Base-by-base conservation (phyloP, 2,329 filamentous ascomycete species). In the Aureobasidium namibiae region DNA sequence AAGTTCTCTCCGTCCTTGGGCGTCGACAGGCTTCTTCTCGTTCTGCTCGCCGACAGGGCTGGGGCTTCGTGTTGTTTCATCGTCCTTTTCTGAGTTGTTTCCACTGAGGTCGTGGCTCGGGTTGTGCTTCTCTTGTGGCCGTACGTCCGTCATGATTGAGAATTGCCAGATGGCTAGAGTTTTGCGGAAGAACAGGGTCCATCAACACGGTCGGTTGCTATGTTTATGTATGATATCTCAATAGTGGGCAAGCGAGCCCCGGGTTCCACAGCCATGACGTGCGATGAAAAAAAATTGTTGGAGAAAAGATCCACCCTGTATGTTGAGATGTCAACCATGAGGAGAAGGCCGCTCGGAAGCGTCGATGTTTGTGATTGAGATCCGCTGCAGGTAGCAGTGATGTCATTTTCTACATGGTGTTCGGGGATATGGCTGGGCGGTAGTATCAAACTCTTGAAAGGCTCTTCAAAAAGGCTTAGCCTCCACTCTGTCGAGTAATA, bases 1-100 rank as follows among this genome's bases (percentile, higher is more conserved):
- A 52, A 65, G 39, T 31, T 65, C 62, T 57, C 63, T 59, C 49
- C 62, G 62, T 23, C 62, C 64, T 39, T 64, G 61, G 14, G 60
- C 10, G 23, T 59, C 56, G 46, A 45, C 45, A 36, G 16, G 46
- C 18, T 29, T 29, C 38, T 53, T 56, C 33, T 60, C 59, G 16
- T 60, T 60, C 34, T 60, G 52, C n/a, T 60, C 59, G 23, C 50
- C 59, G 10, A 58, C 54, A 7, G 54, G 54, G 18, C 54, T 58
- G 34, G 42, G 42, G n/a, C 23, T 41, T 13, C 54, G 31, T 39
- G 54, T 58, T 31, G 54, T 49, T 23, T 58, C 54, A 49, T 58
- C 54, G 11, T 58, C 54, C 14, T 58, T 58, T 48, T 58, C 54
- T 18, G 54, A 48, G n/a, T 36, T 36, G 26, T 58, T 39, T 24